Evolutionary conservation across 1,139 yeast species (phyloP).

Genomic region (Taphrina flavorubra): DNA sequence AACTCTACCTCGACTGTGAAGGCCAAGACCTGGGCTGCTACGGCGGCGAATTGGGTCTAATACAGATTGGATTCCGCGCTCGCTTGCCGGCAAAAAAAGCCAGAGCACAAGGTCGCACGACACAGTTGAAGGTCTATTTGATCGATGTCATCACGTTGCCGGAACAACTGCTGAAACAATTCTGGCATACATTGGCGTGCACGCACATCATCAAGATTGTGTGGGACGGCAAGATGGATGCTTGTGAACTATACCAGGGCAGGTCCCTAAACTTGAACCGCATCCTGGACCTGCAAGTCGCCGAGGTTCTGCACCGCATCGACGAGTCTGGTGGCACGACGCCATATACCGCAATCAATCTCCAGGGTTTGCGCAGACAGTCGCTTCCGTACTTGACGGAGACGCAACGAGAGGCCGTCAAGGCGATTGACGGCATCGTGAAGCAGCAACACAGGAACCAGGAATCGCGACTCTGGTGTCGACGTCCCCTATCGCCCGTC

Average conservation of each 20-base stretch:
- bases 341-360: background rate
- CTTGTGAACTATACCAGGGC: background rate
- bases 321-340: background rate
- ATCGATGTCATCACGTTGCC: conserved; percentile 4
- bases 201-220: background rate
- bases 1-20: conserved; percentile 6
- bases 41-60: conserved; percentile 3
- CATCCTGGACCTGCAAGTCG: conserved; percentile 15
- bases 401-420: background rate
- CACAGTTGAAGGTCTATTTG: conserved; percentile 4
- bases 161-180: background rate
- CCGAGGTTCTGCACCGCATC: conserved; percentile 2
- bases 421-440: conserved; percentile 10
- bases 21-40: conserved; percentile 14
- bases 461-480: conserved; percentile 1
- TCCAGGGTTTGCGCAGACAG: conserved; percentile 2
- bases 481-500: conserved; percentile 1
- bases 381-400: conserved; percentile 1
- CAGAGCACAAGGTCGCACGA: background rate
- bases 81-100: background rate
- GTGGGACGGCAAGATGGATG: conserved; percentile 26
- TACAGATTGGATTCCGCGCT: conserved; percentile 5
- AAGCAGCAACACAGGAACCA: conserved; percentile 5
- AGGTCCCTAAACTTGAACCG: background rate
- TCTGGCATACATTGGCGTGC: conserved; percentile 3